phyloP scores from a whole-genome alignment of 768 basidiomycete species.

The Asterophora lycoperdoides region DNA sequence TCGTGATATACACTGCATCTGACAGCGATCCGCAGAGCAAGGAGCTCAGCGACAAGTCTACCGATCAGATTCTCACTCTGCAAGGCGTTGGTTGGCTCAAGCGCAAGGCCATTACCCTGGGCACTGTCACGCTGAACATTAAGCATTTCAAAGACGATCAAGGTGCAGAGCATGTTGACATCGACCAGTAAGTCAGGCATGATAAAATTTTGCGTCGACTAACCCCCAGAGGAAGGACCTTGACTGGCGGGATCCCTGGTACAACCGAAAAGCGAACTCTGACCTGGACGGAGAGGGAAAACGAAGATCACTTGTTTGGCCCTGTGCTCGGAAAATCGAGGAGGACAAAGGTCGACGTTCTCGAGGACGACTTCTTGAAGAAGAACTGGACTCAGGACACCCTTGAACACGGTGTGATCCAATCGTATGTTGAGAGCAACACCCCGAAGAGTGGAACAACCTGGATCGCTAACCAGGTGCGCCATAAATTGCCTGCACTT shows the following conservation, averaged over 20 bases:
- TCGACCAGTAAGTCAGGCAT: slow-evolving; percentile 40
- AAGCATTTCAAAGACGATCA: slow-evolving; percentile 62
- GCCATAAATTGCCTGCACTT: slow-evolving; percentile 6
- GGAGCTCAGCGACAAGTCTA: slow-evolving; percentile 48
- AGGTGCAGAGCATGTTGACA: slow-evolving; percentile 60
- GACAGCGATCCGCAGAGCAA: slow-evolving; percentile 50
- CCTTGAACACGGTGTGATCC: slow-evolving; percentile 38
- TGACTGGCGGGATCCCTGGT: slow-evolving; percentile 59
- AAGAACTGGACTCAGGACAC: slow-evolving; percentile 39
- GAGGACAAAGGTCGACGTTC: slow-evolving; percentile 43
- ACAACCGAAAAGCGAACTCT: slow-evolving; percentile 55
- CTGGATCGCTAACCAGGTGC: slow-evolving; percentile 66
- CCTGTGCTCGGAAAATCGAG: slow-evolving; percentile 49
- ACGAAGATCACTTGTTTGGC: slow-evolving; percentile 63
- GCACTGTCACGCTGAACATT: slow-evolving; percentile 54
- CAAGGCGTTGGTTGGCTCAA: slow-evolving; percentile 75
- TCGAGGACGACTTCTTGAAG: slow-evolving; percentile 42
- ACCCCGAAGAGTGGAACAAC: slow-evolving; percentile 54
- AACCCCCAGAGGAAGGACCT: slow-evolving; percentile 23
- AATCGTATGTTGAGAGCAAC: slow-evolving; percentile 52
- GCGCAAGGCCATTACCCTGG: slow-evolving; percentile 55
- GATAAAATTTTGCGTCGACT: neutral
- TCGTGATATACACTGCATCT: neutral
- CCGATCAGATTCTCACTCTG: slow-evolving; percentile 59
- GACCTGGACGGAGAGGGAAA: slow-evolving; percentile 48